These are phyloP conservation scores for Termitomyces sp. DNA, from an alignment of 768 basidiomycete species.

Conservation along the genomic window DNA sequence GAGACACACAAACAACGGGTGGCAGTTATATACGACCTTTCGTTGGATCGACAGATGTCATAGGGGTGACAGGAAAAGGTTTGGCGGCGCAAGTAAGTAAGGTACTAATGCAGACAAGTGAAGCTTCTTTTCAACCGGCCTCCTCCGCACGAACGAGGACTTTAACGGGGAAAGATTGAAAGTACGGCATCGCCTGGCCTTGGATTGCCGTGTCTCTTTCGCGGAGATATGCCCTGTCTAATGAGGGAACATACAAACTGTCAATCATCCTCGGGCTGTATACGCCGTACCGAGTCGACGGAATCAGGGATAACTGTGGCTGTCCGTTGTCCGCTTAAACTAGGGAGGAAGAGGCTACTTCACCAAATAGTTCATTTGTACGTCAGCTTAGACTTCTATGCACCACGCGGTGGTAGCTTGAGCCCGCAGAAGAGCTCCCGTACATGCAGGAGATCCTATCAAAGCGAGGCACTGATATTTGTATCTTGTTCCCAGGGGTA, in stretches of 20 bases:
- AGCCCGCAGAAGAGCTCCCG: not conserved
- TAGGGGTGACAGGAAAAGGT: conserved; percentile 3
- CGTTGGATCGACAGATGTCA: conserved; percentile 7
- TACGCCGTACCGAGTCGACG: not conserved
- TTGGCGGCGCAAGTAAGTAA: not conserved
- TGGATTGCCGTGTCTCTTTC: not conserved
- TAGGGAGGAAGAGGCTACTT: not conserved
- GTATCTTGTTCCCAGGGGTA: not conserved
- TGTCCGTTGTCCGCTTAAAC: not conserved
- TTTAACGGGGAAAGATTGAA: not conserved
- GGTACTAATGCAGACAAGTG: not conserved
- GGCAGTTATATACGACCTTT: conserved; percentile 8
- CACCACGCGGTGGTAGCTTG: not conserved
- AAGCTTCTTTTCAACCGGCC: conserved; percentile 8
- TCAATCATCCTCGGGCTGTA: conserved; percentile 4
- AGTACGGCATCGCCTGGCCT: not conserved
- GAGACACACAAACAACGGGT: not conserved
- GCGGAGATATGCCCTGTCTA: not conserved
- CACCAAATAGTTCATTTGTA: conserved; percentile 3
- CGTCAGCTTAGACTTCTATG: not conserved
- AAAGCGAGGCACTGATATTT: conserved; percentile 11
- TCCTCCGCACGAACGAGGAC: not conserved
- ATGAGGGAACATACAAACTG: not conserved
- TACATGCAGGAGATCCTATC: conserved; percentile 1
- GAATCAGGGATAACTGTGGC: not conserved